Base-by-base conservation (phyloP, 1,284 basidiomycete species). In the Irpex lacteus region DNA sequence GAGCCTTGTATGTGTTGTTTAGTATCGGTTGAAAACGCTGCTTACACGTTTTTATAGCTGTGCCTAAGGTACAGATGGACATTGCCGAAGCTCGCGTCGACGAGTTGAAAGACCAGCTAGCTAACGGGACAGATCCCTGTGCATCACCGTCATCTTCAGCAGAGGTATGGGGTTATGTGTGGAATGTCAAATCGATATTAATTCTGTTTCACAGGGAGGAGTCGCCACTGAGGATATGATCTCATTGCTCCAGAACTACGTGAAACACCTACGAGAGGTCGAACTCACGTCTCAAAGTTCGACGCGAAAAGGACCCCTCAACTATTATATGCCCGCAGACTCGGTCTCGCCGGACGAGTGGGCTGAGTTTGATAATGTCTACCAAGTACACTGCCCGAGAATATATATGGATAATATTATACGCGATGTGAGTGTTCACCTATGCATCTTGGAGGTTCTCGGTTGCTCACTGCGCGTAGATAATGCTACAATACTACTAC, bases 401-500 rank as follows among this genome's bases (percentile, higher is more conserved):
- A 83, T 98, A 55, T 90, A 90, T 72, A 83, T 96, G 78, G 91
- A 91, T 72, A 92, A 90, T 73, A 81, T 85, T 15, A 89, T 91
- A 13, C 89, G 74, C 62, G 74, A 75, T 62, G 74, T 75, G 59
- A 53, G 63, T 65, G 66, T 52, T 34, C 5, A 34, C 3, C 11
- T 32, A 2, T 13, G 18, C 19, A n/a, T 4, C 1, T n/a, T 60
- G 7, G 11, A 34, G 49, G 18, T 8, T 21, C 4, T 37, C 58
- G 21, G 37, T 55, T 32, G 21, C 52, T 50, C 19, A 60, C 32
- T 13, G 52, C 26, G 9, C 50, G 4, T 52, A 96, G 87, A 86
- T 97, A 65, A 81, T 97, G 73, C 86, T 94, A 77, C 91, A 94
- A 74, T 98, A 98, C 77, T 96, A 95, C 74, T 92, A 93, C 73